phyloP scores from a whole-genome alignment of 169 alveolate species.

The Plasmodium vivax region DNA sequence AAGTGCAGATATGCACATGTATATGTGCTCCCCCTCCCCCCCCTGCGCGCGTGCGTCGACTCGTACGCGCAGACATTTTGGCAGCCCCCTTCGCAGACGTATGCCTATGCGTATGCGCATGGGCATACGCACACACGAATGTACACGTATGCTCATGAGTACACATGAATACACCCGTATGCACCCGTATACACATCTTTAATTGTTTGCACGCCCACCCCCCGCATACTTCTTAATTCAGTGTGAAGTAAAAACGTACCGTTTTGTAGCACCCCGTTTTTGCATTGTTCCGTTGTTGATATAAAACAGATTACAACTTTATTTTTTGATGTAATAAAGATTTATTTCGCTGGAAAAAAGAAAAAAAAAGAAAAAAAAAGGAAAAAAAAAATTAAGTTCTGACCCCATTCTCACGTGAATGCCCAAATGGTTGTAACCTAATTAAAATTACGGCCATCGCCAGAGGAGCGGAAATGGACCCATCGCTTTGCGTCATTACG shows the following conservation, averaged over 20 bases:
- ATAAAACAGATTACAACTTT: constrained; percentile 31
- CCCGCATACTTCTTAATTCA: constrained; percentile 60
- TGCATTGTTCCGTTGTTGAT: constrained; percentile 55
- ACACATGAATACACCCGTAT: no score
- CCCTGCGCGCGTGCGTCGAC: neutral
- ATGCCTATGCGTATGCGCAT: neutral
- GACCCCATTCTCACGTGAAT: constrained; percentile 1
- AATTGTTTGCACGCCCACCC: constrained; percentile 37
- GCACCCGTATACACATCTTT: constrained; percentile 54
- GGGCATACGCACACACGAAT: neutral
- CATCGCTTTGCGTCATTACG: neutral
- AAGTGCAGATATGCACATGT: constrained; percentile 1
- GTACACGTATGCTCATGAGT: neutral
- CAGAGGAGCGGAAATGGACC: neutral
- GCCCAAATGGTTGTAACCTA: constrained; percentile 4
- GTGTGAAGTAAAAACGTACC: constrained; percentile 53
- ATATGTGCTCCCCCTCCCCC: neutral
- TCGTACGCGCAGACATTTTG: neutral
- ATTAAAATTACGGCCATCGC: constrained; percentile 25
- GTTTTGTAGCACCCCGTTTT: constrained; percentile 45
- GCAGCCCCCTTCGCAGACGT: neutral
- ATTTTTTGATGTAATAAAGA: constrained; percentile 31
- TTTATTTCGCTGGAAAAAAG: constrained; percentile 9
- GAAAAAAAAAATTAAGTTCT: constrained; percentile 6
- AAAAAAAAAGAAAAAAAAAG: neutral